phyloP scores from a whole-genome alignment of 2,329 filamentous ascomycete genomes.

The Cytospora mali region DNA sequence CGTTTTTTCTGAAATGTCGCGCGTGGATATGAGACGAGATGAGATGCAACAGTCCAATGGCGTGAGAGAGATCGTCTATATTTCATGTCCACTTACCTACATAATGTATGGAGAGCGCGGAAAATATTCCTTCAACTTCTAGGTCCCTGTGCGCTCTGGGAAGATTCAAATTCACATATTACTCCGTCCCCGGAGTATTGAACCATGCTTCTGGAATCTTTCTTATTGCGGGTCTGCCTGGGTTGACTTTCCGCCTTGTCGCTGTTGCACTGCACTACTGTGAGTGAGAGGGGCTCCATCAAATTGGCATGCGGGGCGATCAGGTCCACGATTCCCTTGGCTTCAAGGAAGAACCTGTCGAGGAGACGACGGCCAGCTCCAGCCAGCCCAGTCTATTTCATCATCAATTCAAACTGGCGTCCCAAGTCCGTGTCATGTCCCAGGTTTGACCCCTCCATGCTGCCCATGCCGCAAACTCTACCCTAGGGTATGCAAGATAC shows the following conservation, averaged over 20 bases:
- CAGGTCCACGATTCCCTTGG: not conserved
- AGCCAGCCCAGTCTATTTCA: not conserved
- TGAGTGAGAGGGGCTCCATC: not conserved
- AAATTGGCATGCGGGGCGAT: conserved; percentile 1
- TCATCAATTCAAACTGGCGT: no score
- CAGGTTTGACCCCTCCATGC: no score
- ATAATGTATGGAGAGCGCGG: no score
- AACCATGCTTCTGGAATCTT: not conserved
- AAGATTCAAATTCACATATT: no score
- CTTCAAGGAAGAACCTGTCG: not conserved
- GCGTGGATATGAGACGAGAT: not conserved
- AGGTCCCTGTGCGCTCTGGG: no score
- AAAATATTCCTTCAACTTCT: no score
- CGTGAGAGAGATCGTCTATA: not conserved
- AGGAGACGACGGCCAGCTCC: not conserved
- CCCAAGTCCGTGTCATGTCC: no score
- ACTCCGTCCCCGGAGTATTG: not conserved
- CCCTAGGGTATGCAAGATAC: no score
- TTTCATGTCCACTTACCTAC: no score
- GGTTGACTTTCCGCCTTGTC: not conserved
- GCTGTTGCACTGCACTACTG: not conserved
- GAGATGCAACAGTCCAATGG: not conserved
- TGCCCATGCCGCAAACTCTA: no score
- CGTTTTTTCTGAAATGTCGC: not conserved
- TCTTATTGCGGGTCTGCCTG: not conserved